Evolutionary conservation across 352 stramenopile species (phyloP).

Genomic region (Lagenidium giganteum): DNA sequence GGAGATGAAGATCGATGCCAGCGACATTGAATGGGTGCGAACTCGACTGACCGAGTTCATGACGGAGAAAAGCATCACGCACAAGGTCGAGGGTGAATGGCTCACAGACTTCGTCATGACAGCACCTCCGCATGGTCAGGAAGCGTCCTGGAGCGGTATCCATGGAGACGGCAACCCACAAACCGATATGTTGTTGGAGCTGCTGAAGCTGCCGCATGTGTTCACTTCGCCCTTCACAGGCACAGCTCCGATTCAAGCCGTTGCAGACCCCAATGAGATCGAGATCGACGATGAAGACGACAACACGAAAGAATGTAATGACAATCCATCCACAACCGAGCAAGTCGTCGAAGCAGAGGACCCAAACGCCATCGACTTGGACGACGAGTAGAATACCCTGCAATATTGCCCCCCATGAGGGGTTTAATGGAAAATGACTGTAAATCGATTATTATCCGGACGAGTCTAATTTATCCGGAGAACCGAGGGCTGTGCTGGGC

Average conservation of each 20-base stretch:
- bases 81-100: slow-evolving; percentile 55
- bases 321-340: neutral
- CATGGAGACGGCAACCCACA: slow-evolving; percentile 89
- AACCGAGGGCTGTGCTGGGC: too few species aligned
- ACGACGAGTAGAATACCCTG: too few species aligned
- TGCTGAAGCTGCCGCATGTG: slow-evolving; percentile 92
- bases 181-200: slow-evolving; percentile 90
- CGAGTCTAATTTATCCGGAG: slow-evolving; percentile 4
- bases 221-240: slow-evolving; percentile 89
- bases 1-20: slow-evolving; percentile 67
- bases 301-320: neutral
- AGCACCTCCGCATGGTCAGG: slow-evolving; percentile 50
- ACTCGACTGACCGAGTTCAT: slow-evolving; percentile 41
- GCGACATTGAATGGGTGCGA: slow-evolving; percentile 77
- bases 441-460: neutral
- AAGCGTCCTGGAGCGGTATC: slow-evolving; percentile 13
- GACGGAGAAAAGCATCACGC: slow-evolving; percentile 36
- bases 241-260: neutral
- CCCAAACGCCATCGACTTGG: slow-evolving; percentile 22
- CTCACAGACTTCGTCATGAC: slow-evolving; percentile 79
- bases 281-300: slow-evolving; percentile 19
- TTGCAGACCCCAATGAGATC: slow-evolving; percentile 31
- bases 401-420: too few species aligned
- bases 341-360: neutral
- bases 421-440: too few species aligned